Percentiles rank a stretch among this genome's conserved stretches.
phyloP scores from a whole-genome alignment of 768 basidiomycete species.

The Sporobolomyces phaffii region DNA sequence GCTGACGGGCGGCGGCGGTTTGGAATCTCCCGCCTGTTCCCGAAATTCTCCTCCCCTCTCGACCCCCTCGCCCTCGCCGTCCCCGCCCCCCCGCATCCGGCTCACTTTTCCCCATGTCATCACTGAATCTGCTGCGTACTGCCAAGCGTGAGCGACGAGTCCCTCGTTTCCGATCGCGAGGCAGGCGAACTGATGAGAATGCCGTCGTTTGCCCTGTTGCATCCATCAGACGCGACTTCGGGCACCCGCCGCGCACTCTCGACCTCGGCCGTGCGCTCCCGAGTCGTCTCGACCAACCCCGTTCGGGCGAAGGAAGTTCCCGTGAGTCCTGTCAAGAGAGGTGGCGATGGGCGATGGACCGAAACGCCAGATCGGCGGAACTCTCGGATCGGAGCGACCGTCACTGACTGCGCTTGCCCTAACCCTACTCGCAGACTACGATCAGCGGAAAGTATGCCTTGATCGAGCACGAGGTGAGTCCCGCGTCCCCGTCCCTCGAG shows the following conservation, averaged over 20 bases:
- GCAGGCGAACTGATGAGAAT: not conserved
- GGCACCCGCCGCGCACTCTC: constrained; percentile 18
- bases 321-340: not conserved
- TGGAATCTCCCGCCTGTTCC: not conserved
- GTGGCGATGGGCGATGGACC: not conserved
- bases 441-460: constrained; percentile 75
- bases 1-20: too few species aligned
- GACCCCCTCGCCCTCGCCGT: not conserved
- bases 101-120: not conserved
- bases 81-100: not conserved
- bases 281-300: constrained; percentile 32
- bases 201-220: too few species aligned
- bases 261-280: constrained; percentile 13
- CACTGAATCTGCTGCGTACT: constrained; percentile 3
- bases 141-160: not conserved
- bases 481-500: not conserved
- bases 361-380: not conserved
- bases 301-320: constrained; percentile 38
- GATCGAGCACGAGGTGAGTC: constrained; percentile 75
- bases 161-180: not conserved
- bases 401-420: too few species aligned
- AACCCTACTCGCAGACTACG: constrained; percentile 33
- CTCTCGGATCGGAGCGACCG: not conserved
- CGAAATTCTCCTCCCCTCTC: not conserved
- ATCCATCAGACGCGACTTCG: constrained; percentile 19